Percentiles rank a stretch among this genome's conserved stretches.
phyloP scores from a whole-genome alignment of 2,329 filamentous ascomycete species.

The Aspergillus aculeatinus region DNA sequence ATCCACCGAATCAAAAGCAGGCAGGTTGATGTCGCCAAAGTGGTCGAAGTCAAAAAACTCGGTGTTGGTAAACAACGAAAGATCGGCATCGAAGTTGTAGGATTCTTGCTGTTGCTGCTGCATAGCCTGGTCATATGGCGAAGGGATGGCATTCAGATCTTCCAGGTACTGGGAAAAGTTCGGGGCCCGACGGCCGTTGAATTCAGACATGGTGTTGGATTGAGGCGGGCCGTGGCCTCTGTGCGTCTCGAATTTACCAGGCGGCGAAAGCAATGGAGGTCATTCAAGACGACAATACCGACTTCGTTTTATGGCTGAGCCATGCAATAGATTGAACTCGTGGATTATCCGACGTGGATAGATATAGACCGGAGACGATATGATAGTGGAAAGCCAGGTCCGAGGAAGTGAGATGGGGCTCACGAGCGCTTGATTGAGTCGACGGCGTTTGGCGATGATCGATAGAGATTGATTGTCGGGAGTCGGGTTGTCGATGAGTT shows the following conservation, averaged over 20 bases:
- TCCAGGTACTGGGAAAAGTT: constrained; percentile 90
- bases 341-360: neutral
- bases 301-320: neutral
- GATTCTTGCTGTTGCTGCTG: constrained; percentile 61
- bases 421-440: neutral
- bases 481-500: constrained; percentile 4
- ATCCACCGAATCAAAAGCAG: constrained; percentile 33
- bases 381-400: neutral
- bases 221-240: constrained; percentile 16
- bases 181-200: constrained; percentile 72
- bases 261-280: neutral
- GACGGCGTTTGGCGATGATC: neutral
- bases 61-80: constrained; percentile 78
- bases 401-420: neutral
- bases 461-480: neutral
- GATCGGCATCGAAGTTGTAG: constrained; percentile 67
- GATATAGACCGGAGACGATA: neutral
- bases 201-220: constrained; percentile 62
- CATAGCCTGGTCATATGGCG: constrained; percentile 61
- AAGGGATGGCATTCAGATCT: constrained; percentile 72
- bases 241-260: neutral
- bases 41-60: constrained; percentile 77
- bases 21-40: constrained; percentile 35
- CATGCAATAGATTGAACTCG: neutral
- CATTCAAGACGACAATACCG: neutral